Base-by-base conservation (phyloP, 2,329 filamentous ascomycete genomes). In the Cadophora sp. region DNA sequence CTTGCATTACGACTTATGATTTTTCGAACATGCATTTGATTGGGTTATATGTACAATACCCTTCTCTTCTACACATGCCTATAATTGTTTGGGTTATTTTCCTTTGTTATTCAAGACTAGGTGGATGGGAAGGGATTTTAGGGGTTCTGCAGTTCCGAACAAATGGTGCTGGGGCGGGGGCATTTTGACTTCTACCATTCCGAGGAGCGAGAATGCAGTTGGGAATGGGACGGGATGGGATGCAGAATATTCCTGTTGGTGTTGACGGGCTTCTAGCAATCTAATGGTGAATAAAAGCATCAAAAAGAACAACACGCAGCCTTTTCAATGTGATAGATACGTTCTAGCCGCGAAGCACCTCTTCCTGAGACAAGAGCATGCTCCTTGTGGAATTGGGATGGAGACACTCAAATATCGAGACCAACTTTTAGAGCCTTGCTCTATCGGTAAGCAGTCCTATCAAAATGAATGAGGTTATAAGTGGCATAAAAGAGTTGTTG, bases 1-100 rank as follows among this genome's bases (percentile, higher is more conserved):
- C 53, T 69, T 65, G 56, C 56, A 53, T 73, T 71, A 74, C 64
- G 72, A 74, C 50, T 75, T 64, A 75, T 53, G 73, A 75, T 67
- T 69, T 71, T 58, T 68, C 59, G 37, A 65, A 70, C 63, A 69
- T 70, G 66, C 65, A 65, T 68, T 58, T 63, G 63, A 50, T 67
- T 65, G 46, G 22, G 59, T 62, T 62, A 66, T 40, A 64, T 75
- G 73, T 75, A 75, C 68, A 73, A 66, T 75, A 75, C 62, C 71
- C 68, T 72, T 70, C 59, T 70, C 65, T 60, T 71, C 63, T 59
- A 68, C 69, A 64, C 61, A 67, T 73, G 67, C 71, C 46, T 50
- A 65, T 68, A 58, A 61, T 61, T 43, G 24, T 61, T 61, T 61
- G 40, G 58, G 55, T 59, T 34, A 22, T 43, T 60, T 40, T 46